These are phyloP conservation scores for Verticillium nonalfalfae DNA, from an alignment of 2,329 filamentous ascomycete species.

Conservation along the genomic window DNA sequence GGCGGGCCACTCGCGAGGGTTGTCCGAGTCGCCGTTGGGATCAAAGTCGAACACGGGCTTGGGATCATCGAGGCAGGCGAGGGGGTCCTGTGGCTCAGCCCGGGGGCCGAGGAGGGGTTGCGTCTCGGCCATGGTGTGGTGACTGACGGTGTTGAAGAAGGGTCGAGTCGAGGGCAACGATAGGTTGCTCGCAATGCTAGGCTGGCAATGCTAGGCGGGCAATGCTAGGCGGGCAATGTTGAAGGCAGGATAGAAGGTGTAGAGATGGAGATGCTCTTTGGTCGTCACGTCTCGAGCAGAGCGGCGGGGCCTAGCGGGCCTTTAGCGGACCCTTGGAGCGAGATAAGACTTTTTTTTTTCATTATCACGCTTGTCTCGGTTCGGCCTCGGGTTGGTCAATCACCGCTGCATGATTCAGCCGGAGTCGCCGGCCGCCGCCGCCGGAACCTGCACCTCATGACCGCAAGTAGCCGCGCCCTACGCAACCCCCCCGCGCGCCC, in stretches of 20 bases:
- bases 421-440: not conserved
- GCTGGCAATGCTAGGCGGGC: not conserved
- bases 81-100: not conserved
- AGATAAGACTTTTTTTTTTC: not conserved
- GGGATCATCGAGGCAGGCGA: not conserved
- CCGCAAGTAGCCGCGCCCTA: not conserved
- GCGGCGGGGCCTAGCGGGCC: not conserved
- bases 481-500: not conserved
- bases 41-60: conserved; percentile 8
- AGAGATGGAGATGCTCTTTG: not conserved
- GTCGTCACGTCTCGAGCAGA: not conserved
- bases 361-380: not conserved
- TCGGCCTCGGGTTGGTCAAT: not conserved
- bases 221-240: not conserved
- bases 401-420: not conserved
- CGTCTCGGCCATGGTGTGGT: not conserved
- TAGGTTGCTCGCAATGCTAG: too few relatives aligned
- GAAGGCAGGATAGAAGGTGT: not conserved
- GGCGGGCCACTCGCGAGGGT: conserved; percentile 46
- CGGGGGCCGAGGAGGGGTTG: not conserved
- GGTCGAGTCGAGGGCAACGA: not conserved
- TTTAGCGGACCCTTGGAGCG: not conserved
- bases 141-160: not conserved
- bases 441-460: not conserved
- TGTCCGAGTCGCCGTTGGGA: conserved; percentile 17